Conservation (phyloP, 306 rosid species). For the Pyrus betulifolia region DNA sequence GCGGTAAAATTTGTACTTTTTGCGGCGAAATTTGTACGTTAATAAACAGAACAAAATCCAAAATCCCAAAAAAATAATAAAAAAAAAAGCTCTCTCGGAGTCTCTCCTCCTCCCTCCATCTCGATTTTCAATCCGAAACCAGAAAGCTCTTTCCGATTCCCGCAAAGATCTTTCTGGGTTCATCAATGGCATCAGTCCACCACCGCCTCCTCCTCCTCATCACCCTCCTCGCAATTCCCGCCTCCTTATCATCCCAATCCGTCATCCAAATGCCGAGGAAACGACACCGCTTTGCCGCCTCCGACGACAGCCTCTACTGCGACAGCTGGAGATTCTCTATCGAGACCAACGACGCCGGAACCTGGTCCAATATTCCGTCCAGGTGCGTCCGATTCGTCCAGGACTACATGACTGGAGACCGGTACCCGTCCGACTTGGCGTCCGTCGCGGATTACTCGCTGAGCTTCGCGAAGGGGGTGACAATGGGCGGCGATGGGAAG, state of each 20-base stretch:
- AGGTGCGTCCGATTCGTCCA: slow-evolving; percentile 40
- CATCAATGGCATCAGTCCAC: slow-evolving; percentile 24
- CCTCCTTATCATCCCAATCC: slow-evolving; percentile 17
- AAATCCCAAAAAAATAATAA: background rate
- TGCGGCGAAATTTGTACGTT: background rate
- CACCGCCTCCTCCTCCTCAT: background rate
- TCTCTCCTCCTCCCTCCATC: background rate
- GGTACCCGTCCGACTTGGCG: slow-evolving; percentile 39
- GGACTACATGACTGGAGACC: slow-evolving; percentile 49
- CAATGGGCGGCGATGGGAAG: slow-evolving; percentile 34
- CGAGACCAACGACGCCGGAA: slow-evolving; percentile 68
- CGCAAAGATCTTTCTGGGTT: slow-evolving; percentile 12
- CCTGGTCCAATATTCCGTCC: slow-evolving; percentile 46
- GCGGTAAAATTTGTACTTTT: background rate
- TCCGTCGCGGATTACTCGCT: slow-evolving; percentile 26
- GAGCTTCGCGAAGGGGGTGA: slow-evolving; percentile 30
- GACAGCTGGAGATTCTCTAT: slow-evolving; percentile 82
- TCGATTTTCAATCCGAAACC: slow-evolving; percentile 10
- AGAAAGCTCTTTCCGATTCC: slow-evolving; percentile 18
- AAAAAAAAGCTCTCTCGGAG: background rate
- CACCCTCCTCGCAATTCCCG: slow-evolving; percentile 4
- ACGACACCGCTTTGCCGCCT: background rate
- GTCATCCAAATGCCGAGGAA: slow-evolving; percentile 30
- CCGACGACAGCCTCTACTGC: slow-evolving; percentile 33
- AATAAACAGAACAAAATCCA: background rate